Percentiles rank a stretch among this genome's conserved stretches.
These are phyloP conservation scores for Fomitopsis schrenkii DNA, from an alignment of 1,284 basidiomycete species.

Conservation along the genomic window DNA sequence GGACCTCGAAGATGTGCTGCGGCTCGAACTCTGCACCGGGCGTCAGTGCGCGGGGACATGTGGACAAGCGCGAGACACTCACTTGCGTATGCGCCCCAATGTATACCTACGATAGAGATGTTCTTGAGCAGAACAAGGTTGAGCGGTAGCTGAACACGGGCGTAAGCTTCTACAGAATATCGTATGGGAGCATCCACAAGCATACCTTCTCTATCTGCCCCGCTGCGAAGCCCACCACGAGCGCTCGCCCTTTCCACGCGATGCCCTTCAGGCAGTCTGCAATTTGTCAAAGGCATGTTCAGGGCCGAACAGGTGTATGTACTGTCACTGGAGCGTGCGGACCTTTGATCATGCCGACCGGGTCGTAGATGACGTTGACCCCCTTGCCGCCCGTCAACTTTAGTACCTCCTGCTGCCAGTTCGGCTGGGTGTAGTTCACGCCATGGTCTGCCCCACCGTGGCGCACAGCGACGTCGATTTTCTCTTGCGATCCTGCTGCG, in stretches of 20 bases:
- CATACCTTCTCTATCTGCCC: conserved; percentile 89
- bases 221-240: conserved; percentile 91
- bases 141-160: conserved; percentile 61
- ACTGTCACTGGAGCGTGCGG: not conserved
- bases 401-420: conserved; percentile 76
- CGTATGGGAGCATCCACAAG: conserved; percentile 3
- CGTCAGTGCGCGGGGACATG: not conserved
- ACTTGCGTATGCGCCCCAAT: conserved; percentile 83
- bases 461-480: conserved; percentile 65
- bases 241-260: conserved; percentile 88
- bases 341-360: conserved; percentile 79
- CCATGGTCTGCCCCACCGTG: conserved; percentile 69
- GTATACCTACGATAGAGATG: conserved; percentile 75
- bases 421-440: conserved; percentile 61
- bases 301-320: not conserved
- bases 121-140: conserved; percentile 90
- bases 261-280: conserved; percentile 85
- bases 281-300: conserved; percentile 6
- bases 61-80: conserved; percentile 22
- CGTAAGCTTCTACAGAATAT: not conserved
- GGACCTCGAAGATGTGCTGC: conserved; percentile 61
- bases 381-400: conserved; percentile 77
- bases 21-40: conserved; percentile 59
- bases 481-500: conserved; percentile 66
- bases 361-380: conserved; percentile 87